Conservation (phyloP, 2,329 filamentous ascomycete species). For the Gnomoniopsis smithogilvyi region DNA sequence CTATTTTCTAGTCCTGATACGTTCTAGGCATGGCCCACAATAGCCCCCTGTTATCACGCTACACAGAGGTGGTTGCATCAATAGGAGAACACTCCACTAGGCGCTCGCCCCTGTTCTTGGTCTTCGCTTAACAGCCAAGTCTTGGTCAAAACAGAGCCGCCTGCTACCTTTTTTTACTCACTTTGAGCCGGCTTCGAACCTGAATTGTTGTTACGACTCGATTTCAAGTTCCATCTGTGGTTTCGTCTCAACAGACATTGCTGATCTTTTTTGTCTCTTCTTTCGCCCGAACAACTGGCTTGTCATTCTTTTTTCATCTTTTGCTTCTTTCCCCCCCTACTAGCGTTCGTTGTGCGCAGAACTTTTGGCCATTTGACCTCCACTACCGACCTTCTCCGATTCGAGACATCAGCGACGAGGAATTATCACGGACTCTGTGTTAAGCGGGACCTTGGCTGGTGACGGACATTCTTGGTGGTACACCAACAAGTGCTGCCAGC, state of each 20-base stretch:
- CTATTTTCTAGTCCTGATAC: neutral
- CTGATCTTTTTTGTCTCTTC: neutral
- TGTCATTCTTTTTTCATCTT: constrained; percentile 5
- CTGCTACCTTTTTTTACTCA: neutral
- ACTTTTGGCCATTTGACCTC: neutral
- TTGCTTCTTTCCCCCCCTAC: neutral
- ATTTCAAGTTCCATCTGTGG: neutral
- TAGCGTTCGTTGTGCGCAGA: neutral
- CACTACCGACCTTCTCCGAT: too few species aligned
- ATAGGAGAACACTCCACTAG: neutral
- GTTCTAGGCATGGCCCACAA: neutral
- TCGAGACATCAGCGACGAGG: too few species aligned
- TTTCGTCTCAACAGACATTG: neutral
- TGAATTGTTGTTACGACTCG: neutral
- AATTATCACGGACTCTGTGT: too few species aligned
- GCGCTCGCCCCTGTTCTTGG: neutral
- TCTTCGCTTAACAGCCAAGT: neutral
- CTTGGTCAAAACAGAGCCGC: neutral
- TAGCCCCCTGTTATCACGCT: neutral
- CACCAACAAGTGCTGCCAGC: too few species aligned
- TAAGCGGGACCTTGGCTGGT: too few species aligned
- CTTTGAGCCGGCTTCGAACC: too few species aligned
- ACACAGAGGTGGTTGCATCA: neutral
- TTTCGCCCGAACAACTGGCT: constrained; percentile 13
- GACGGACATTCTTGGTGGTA: too few species aligned